These are phyloP conservation scores for Salix suchowensis DNA, from an alignment of 345 rosid genomes.

Conservation along the genomic window DNA sequence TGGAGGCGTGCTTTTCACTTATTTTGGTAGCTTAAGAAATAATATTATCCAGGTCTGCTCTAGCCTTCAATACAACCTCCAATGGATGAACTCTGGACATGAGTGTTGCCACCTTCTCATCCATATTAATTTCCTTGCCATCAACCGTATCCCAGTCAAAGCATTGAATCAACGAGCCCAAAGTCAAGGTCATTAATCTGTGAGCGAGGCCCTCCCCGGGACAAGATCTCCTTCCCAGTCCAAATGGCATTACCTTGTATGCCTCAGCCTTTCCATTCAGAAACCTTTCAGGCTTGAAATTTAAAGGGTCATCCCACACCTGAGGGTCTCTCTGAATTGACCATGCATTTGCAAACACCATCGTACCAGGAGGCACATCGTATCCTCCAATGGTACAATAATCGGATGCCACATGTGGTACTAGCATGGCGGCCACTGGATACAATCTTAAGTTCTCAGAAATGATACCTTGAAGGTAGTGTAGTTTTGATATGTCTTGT, in stretches of 20 bases:
- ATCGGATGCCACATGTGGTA: constrained; percentile 13
- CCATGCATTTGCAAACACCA: constrained; percentile 16
- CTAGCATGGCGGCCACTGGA: constrained; percentile 9
- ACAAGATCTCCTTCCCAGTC: constrained; percentile 15
- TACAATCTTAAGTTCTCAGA: constrained; percentile 6
- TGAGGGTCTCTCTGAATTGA: constrained; percentile 20
- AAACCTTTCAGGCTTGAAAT: constrained; percentile 16
- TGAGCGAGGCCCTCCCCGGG: constrained; percentile 12
- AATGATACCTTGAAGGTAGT: constrained; percentile 13
- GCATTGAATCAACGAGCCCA: constrained; percentile 15
- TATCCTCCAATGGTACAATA: constrained; percentile 17
- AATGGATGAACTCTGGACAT: constrained; percentile 11
- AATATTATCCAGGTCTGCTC: background rate
- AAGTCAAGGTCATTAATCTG: constrained; percentile 1
- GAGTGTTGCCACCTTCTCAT: background rate
- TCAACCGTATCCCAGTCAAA: constrained; percentile 12
- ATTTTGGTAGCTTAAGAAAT: background rate
- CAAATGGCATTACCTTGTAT: constrained; percentile 17
- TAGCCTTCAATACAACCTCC: constrained; percentile 1
- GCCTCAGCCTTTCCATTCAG: background rate
- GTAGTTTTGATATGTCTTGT: constrained; percentile 7
- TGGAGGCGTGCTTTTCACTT: background rate
- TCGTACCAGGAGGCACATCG: constrained; percentile 3
- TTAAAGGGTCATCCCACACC: constrained; percentile 14
- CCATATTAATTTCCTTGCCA: constrained; percentile 1